Evolutionary conservation across 179 eudicot species (phyloP).

Genomic region (Silene vulgaris): DNA sequence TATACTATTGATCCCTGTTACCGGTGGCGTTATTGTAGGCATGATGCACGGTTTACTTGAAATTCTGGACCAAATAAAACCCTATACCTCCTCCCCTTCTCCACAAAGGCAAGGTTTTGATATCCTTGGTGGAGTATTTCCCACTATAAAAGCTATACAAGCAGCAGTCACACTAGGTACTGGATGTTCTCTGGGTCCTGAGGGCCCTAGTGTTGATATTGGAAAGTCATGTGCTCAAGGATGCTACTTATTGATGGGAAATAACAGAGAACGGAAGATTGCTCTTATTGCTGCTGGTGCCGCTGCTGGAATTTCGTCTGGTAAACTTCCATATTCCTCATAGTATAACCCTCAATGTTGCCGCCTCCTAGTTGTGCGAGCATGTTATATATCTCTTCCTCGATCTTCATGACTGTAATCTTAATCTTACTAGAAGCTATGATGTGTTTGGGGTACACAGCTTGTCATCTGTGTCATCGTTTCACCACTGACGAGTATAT

Average conservation of each 20-base stretch:
- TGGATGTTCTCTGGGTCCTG: slow-evolving; percentile 96
- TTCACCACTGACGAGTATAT: neutral
- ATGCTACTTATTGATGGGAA: slow-evolving; percentile 81
- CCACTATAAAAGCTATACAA: slow-evolving; percentile 80
- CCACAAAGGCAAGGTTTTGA: slow-evolving; percentile 60
- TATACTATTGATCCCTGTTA: slow-evolving; percentile 79
- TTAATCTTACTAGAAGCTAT: neutral
- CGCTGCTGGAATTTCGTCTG: slow-evolving; percentile 97
- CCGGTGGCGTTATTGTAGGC: slow-evolving; percentile 96
- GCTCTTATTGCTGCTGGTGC: slow-evolving; percentile 98
- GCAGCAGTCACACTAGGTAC: slow-evolving; percentile 93
- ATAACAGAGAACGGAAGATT: slow-evolving; percentile 78
- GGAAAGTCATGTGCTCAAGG: slow-evolving; percentile 97
- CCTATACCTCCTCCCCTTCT: slow-evolving; percentile 36
- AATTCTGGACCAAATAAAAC: slow-evolving; percentile 73
- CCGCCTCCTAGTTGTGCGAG: neutral
- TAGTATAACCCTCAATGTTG: neutral
- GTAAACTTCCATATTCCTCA: slow-evolving; percentile 28
- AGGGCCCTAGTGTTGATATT: slow-evolving; percentile 98
- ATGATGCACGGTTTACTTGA: slow-evolving; percentile 92
- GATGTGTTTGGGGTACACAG: neutral
- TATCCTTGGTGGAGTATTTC: slow-evolving; percentile 62
- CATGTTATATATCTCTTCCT: neutral
- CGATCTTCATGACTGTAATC: neutral
- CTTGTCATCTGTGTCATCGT: neutral